phyloP scores from a whole-genome alignment of 2,329 filamentous ascomycete genomes.

The Thielaviopsis punctulata region DNA sequence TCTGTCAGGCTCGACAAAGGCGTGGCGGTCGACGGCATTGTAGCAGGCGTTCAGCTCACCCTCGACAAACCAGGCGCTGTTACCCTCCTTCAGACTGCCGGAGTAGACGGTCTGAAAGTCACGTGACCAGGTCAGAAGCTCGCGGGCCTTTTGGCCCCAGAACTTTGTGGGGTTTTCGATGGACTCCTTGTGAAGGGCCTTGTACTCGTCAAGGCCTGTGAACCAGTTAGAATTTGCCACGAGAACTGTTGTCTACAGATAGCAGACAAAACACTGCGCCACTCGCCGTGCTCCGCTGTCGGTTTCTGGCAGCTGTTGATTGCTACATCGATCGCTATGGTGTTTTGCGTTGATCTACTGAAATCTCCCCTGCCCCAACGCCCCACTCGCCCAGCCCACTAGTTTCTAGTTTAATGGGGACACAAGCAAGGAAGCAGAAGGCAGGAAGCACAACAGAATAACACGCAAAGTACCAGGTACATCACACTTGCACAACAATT shows the following conservation, averaged over 20 bases:
- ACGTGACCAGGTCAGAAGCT: constrained; percentile 74
- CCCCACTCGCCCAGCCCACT: not conserved
- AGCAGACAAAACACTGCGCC: too few species aligned
- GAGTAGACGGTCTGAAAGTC: constrained; percentile 82
- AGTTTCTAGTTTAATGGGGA: not conserved
- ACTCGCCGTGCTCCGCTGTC: not conserved
- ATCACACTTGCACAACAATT: too few species aligned
- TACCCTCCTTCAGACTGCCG: constrained; percentile 61
- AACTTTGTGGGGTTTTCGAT: constrained; percentile 80
- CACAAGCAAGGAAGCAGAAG: not conserved
- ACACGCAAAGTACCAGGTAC: not conserved
- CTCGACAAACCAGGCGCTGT: constrained; percentile 89
- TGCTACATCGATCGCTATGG: not conserved
- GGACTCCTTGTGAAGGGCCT: constrained; percentile 59
- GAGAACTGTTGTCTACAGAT: too few species aligned
- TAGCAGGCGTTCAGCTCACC: constrained; percentile 87
- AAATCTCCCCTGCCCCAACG: not conserved
- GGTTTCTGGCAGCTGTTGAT: not conserved
- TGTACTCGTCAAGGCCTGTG: constrained; percentile 49
- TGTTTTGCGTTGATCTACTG: not conserved
- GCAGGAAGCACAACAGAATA: not conserved
- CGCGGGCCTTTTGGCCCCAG: constrained; percentile 73
- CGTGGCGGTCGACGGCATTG: constrained; percentile 95
- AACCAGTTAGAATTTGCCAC: not conserved
- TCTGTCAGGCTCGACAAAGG: constrained; percentile 83